A percentile compares a stretch with the other conserved stretches of the same genome.
Conservation (phyloP, 768 basidiomycete species). For the Ramaria rubella region DNA sequence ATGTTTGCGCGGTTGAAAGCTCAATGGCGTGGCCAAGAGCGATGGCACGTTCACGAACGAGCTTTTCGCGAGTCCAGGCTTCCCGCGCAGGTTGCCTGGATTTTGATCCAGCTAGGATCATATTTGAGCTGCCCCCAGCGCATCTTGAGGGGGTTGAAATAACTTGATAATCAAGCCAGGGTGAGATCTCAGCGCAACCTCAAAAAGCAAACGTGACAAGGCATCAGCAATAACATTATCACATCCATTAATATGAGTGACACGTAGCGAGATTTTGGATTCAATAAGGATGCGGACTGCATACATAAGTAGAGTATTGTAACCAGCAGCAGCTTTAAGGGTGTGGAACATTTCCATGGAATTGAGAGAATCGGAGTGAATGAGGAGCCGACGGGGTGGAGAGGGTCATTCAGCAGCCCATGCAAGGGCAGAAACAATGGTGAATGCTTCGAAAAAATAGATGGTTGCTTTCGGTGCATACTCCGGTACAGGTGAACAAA, state of each 20-base stretch:
- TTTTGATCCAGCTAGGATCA: no score
- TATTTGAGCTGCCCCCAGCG: no score
- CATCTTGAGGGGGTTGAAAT: not conserved
- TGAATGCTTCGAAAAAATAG: no score
- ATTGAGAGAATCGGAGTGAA: no score
- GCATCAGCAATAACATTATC: not conserved
- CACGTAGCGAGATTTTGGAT: not conserved
- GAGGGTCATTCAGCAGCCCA: no score
- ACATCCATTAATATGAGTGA: not conserved
- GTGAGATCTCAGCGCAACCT: not conserved
- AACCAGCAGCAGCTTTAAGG: no score
- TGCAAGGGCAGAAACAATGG: no score
- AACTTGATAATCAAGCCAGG: not conserved
- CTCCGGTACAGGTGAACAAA: no score
- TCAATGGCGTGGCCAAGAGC: constrained; percentile 25
- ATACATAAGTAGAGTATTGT: no score
- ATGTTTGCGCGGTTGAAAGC: constrained; percentile 13
- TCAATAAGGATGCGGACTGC: not conserved
- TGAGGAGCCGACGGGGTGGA: no score
- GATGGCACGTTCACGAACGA: constrained; percentile 20
- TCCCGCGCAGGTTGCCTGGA: not conserved
- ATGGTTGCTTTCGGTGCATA: no score
- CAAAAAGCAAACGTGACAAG: not conserved
- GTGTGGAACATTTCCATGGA: no score
- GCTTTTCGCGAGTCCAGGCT: constrained; percentile 10